phyloP scores from a whole-genome alignment of 225 moss, liverwort and hornwort species.

The Antitrichia curtipendula region DNA sequence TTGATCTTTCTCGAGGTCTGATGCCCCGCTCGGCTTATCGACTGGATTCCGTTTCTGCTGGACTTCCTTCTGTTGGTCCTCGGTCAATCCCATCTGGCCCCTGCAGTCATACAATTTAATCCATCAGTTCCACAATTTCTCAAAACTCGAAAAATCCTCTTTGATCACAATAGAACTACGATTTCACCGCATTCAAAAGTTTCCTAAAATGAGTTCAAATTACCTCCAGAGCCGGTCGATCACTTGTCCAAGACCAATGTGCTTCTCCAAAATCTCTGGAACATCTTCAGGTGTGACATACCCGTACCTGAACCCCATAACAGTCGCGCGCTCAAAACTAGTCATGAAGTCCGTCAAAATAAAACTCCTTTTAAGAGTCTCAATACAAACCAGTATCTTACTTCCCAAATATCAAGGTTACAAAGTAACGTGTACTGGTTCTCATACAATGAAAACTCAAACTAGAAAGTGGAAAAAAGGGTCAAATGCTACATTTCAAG shows the following conservation, averaged over 20 bases:
- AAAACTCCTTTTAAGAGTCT: neutral
- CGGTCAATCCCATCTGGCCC: constrained; percentile 88
- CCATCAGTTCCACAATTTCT: neutral
- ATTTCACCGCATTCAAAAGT: neutral
- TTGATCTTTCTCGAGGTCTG: neutral
- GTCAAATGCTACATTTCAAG: neutral
- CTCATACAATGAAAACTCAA: neutral
- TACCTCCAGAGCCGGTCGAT: constrained; percentile 53
- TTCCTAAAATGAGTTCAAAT: neutral
- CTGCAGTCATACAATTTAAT: constrained; percentile 14
- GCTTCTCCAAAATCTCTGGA: constrained; percentile 50
- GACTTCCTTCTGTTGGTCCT: constrained; percentile 61
- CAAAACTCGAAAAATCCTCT: neutral
- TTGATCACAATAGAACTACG: neutral
- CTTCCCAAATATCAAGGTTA: neutral
- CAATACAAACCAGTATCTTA: neutral
- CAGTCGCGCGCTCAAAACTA: neutral
- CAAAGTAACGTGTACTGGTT: neutral
- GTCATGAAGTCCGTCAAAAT: neutral
- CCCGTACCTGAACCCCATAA: constrained; percentile 39
- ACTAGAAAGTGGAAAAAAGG: neutral
- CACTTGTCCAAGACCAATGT: constrained; percentile 50
- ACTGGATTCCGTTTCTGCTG: constrained; percentile 35
- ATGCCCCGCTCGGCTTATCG: neutral
- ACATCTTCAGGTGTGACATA: constrained; percentile 59